Evolutionary conservation across 352 stramenopile species (phyloP).

Genomic region (Pythium chondricola): DNA sequence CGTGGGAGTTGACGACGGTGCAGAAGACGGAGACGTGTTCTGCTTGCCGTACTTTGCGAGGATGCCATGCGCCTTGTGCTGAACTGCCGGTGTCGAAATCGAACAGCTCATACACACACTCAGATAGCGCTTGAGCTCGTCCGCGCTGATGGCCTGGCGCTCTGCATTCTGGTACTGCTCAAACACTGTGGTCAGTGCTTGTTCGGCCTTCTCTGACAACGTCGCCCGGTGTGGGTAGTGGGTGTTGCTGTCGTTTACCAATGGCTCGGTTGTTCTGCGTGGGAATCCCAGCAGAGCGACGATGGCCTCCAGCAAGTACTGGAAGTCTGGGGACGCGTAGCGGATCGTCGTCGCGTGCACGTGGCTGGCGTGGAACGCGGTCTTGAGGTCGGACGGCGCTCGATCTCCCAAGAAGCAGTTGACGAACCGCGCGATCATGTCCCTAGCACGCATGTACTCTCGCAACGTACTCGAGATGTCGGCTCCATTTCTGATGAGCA

Average conservation of each 20-base stretch:
- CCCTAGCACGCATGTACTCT: constrained; percentile 37
- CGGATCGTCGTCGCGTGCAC: constrained; percentile 29
- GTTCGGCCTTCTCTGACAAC: constrained; percentile 67
- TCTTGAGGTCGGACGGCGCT: constrained; percentile 47
- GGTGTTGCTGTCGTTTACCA: constrained; percentile 56
- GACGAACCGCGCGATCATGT: constrained; percentile 77
- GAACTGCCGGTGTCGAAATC: constrained; percentile 33
- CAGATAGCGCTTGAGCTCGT: constrained; percentile 67
- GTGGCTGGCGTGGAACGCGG: constrained; percentile 64
- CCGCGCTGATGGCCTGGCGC: constrained; percentile 28
- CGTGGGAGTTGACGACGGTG: neutral
- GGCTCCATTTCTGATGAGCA: constrained; percentile 73
- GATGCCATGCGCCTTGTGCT: constrained; percentile 62
- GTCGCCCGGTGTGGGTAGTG: constrained; percentile 67
- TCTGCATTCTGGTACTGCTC: constrained; percentile 48
- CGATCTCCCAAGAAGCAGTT: constrained; percentile 82
- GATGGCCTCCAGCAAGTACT: constrained; percentile 86
- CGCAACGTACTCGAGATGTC: constrained; percentile 49
- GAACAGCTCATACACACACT: constrained; percentile 61
- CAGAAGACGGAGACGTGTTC: constrained; percentile 20
- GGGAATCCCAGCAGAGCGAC: constrained; percentile 77
- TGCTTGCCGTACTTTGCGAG: constrained; percentile 65
- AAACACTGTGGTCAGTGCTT: constrained; percentile 71
- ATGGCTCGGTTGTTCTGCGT: constrained; percentile 47
- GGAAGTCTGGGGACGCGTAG: constrained; percentile 80